phyloP scores from a whole-genome alignment of 1,284 basidiomycete species.

The Sanghuangporus baumii region DNA sequence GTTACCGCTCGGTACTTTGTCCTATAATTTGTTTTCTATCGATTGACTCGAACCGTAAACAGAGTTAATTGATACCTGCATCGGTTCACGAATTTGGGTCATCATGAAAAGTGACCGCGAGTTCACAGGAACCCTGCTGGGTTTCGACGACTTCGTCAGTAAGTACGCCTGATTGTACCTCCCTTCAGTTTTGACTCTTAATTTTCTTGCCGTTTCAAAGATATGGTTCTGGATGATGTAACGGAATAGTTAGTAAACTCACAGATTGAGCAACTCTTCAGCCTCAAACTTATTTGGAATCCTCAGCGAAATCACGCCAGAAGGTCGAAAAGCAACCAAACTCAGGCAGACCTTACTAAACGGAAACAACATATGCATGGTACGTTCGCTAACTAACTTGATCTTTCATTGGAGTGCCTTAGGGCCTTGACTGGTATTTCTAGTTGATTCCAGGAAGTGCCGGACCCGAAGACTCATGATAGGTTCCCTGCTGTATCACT shows the following conservation, averaged over 20 bases:
- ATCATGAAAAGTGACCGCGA: constrained; percentile 96
- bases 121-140: constrained; percentile 92
- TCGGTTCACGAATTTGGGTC: constrained; percentile 93
- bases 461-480: constrained; percentile 48
- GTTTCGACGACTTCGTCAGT: constrained; percentile 99
- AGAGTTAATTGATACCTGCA: constrained; percentile 94
- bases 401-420: neutral
- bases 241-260: constrained; percentile 78
- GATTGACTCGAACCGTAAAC: neutral
- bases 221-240: constrained; percentile 98
- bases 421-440: constrained; percentile 14
- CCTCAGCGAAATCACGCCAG: constrained; percentile 75
- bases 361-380: constrained; percentile 98
- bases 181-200: neutral
- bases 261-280: neutral
- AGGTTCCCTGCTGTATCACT: neutral
- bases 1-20: constrained; percentile 41
- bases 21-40: neutral
- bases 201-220: constrained; percentile 36
- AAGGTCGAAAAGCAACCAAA: constrained; percentile 79
- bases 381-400: constrained; percentile 35
- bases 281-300: constrained; percentile 16
- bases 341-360: constrained; percentile 92
- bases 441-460: constrained; percentile 76
- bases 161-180: constrained; percentile 39